Evolutionary conservation across 148 eudicot genomes (phyloP), one percentile per base, ranked within the genome.

Genomic region (Pouteria glomerata): DNA sequence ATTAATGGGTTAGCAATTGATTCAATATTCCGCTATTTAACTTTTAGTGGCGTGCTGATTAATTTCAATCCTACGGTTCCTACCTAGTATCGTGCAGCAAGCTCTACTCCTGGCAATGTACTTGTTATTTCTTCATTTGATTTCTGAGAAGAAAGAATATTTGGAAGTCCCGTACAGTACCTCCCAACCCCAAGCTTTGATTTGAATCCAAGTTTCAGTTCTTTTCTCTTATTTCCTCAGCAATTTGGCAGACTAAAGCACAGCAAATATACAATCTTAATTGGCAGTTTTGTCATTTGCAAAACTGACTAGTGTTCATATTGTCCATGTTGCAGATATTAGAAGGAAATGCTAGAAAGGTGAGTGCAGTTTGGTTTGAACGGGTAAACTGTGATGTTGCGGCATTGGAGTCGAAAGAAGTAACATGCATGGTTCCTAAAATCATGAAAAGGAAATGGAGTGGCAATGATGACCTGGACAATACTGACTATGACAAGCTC

Each of bases 331-430:
- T 85, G 88, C 83, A 90, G 96, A 86, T 90, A 78, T 68, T 90
- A 37, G 96, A 92, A 61, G 96, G 90, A 63, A 86, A 90, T 72
- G 90, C 90, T 27, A 63, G 76, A 47, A 73, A 63, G 27, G 66
- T 59, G 26, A 53, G 68, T 37, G 52, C 69, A 51, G 69, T 73
- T 11, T 69, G 60, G 35, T 73, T 73, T 12, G 69, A 63, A 63
- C 45, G 68, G 35, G 33, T 63, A 21, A 35, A 63, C 60, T 13
- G 27, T 39, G 50, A 37, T 16, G 60, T 33, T 34, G 72, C 62
- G 16, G 52, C 61, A 39, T 1, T 85, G 96, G 79, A 90, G 26
- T 39, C 81, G 5, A 86, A 82, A 57, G 93, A 77, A 31, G 80
- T 82, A 5, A 77, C 84, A 47, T 83, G 82, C 14, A 50, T 76